Percentiles rank a stretch among this genome's conserved stretches.
phyloP scores from a whole-genome alignment of 306 rosid species.

The Senna siamea region DNA sequence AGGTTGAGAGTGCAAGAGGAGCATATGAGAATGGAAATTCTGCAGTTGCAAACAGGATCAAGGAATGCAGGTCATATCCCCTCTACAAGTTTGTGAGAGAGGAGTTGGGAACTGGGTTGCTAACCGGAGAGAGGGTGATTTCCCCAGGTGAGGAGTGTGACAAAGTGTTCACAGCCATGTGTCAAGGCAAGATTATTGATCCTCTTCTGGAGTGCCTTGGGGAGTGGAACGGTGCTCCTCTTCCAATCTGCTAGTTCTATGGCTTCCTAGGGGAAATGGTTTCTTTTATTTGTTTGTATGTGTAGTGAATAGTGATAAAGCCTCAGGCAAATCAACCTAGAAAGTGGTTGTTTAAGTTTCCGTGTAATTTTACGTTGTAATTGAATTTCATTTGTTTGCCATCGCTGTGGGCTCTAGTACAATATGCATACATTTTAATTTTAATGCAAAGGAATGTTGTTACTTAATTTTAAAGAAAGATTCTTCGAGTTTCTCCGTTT shows the following conservation, averaged over 20 bases:
- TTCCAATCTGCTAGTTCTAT: slow-evolving; percentile 62
- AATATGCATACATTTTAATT: not conserved
- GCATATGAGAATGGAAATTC: slow-evolving; percentile 65
- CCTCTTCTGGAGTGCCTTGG: slow-evolving; percentile 74
- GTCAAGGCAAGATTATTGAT: slow-evolving; percentile 74
- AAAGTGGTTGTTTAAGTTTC: slow-evolving; percentile 26
- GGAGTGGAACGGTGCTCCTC: slow-evolving; percentile 85
- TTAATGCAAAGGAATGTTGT: not conserved
- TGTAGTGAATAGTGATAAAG: slow-evolving; percentile 3
- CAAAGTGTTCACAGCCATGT: slow-evolving; percentile 67
- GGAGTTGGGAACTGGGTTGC: slow-evolving; percentile 55
- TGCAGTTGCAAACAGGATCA: slow-evolving; percentile 60
- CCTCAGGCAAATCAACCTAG: not conserved
- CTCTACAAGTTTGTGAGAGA: slow-evolving; percentile 82
- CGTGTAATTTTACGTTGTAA: slow-evolving; percentile 30
- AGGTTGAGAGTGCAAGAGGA: slow-evolving; percentile 66
- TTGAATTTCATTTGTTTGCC: not conserved
- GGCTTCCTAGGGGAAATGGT: not conserved
- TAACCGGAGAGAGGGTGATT: slow-evolving; percentile 65
- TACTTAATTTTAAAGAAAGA: not conserved
- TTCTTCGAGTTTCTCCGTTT: not conserved
- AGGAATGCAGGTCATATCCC: slow-evolving; percentile 83
- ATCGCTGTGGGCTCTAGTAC: not conserved
- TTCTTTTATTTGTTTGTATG: slow-evolving; percentile 27
- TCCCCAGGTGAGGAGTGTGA: slow-evolving; percentile 91